These are phyloP conservation scores for Mucor racemosus DNA, from an alignment of 371 early-diverging fungal genomes.

Conservation along the genomic window DNA sequence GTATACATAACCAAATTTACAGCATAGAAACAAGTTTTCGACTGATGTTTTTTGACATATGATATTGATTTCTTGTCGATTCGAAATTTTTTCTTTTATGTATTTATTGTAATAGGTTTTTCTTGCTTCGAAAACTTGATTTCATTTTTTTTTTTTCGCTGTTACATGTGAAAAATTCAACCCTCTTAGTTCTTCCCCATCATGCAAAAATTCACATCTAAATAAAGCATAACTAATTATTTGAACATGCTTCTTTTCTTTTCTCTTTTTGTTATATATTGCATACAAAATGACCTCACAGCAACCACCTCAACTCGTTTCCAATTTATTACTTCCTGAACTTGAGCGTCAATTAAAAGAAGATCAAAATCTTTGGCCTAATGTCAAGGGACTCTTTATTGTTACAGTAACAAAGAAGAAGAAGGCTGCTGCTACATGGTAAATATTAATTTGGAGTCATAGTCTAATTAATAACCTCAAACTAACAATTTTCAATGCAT, in stretches of 20 bases:
- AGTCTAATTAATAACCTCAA: background rate
- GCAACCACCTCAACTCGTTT: constrained; percentile 18
- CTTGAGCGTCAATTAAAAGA: constrained; percentile 42
- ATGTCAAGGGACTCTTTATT: constrained; percentile 46
- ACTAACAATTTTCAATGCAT: background rate
- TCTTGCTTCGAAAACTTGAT: background rate
- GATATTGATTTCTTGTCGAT: background rate
- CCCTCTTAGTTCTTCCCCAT: background rate
- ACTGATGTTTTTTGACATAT: background rate
- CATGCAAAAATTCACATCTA: background rate
- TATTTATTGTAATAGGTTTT: background rate
- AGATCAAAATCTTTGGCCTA: constrained; percentile 46
- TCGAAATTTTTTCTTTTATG: background rate
- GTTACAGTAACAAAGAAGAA: constrained; percentile 39
- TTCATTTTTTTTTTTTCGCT: background rate
- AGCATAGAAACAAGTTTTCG: background rate
- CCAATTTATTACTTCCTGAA: constrained; percentile 46
- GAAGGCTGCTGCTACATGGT: constrained; percentile 44
- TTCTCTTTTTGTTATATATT: constrained; percentile 2
- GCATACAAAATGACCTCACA: background rate
- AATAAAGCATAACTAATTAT: background rate
- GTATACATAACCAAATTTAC: background rate
- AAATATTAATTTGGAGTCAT: background rate
- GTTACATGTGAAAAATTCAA: constrained; percentile 1
- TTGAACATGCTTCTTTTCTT: background rate